Percentiles rank a stretch among this genome's conserved stretches.
These are phyloP conservation scores for Podaxis sp. DNA, from an alignment of 768 basidiomycete species.

Conservation along the genomic window DNA sequence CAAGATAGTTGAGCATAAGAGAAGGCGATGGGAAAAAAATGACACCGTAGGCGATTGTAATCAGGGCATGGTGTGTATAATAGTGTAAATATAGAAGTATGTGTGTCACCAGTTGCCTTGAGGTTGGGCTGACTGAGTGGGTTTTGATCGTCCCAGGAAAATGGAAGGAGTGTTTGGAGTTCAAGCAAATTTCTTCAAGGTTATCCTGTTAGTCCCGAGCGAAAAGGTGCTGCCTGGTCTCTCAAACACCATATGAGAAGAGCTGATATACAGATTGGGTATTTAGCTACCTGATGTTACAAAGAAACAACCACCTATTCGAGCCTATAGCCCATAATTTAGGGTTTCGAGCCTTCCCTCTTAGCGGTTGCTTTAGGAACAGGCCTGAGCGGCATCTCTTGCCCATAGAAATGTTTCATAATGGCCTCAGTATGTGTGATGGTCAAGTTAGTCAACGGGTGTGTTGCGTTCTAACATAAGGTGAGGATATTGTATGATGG, in stretches of 20 bases:
- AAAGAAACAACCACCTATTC: not conserved
- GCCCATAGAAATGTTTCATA: constrained; percentile 28
- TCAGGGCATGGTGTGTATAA: too few relatives aligned
- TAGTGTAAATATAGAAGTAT: too few relatives aligned
- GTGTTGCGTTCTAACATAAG: constrained; percentile 30
- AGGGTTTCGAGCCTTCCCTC: not conserved
- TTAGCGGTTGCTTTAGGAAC: not conserved
- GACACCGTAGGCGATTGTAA: too few relatives aligned
- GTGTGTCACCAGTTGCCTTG: too few relatives aligned
- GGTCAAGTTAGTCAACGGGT: constrained; percentile 35
- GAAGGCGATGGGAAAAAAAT: not conserved
- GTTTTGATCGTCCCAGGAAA: too few relatives aligned
- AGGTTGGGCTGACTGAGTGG: too few relatives aligned
- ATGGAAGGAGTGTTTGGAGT: too few relatives aligned
- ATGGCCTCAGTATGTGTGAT: constrained; percentile 35
- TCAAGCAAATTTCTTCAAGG: too few relatives aligned
- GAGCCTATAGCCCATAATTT: not conserved
- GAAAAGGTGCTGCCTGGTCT: too few relatives aligned
- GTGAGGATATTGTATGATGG: not conserved
- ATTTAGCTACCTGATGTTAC: not conserved
- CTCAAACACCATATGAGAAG: not conserved
- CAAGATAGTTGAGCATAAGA: not conserved
- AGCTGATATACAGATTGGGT: not conserved
- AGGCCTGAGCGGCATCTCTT: constrained; percentile 4
- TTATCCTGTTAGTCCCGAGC: too few relatives aligned